Evolutionary conservation across 2,329 filamentous ascomycete genomes (phyloP).

Genomic region (Tricladium varicosporioides): DNA sequence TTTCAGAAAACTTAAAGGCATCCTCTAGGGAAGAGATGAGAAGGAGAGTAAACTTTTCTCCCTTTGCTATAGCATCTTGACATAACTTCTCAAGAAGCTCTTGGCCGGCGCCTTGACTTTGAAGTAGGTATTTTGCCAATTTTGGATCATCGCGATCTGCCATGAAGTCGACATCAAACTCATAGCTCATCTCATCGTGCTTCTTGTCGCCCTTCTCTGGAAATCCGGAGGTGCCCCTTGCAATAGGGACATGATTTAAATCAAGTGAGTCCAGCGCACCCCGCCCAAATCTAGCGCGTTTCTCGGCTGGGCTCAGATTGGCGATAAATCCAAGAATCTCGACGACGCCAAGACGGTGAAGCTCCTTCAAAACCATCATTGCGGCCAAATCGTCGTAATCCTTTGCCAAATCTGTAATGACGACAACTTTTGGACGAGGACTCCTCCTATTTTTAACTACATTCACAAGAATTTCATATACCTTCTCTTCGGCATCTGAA

Average conservation of each 20-base stretch:
- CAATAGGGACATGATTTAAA: slow-evolving; percentile 4
- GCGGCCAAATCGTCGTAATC: slow-evolving; percentile 9
- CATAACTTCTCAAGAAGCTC: not conserved
- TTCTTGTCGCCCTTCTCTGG: not conserved
- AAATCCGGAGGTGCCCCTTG: slow-evolving; percentile 1
- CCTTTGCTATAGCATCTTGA: not conserved
- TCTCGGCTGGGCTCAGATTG: slow-evolving; percentile 4
- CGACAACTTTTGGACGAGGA: not conserved
- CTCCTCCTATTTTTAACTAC: not conserved
- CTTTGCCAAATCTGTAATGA: slow-evolving; percentile 10
- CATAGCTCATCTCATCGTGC: not conserved
- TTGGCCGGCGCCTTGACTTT: not conserved
- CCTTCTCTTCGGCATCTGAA: not conserved
- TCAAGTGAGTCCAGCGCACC: slow-evolving; percentile 3
- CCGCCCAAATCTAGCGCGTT: slow-evolving; percentile 8
- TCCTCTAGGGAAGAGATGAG: not conserved
- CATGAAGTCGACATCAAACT: not conserved
- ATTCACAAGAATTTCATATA: not conserved
- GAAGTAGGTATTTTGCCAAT: too few species aligned
- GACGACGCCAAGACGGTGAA: not conserved
- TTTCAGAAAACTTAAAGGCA: not conserved
- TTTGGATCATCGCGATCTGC: not conserved
- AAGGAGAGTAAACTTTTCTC: not conserved
- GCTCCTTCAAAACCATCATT: slow-evolving; percentile 8
- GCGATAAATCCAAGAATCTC: slow-evolving; percentile 7